These are phyloP conservation scores for Clausena lansium DNA, from an alignment of 345 rosid species.

Conservation along the genomic window DNA sequence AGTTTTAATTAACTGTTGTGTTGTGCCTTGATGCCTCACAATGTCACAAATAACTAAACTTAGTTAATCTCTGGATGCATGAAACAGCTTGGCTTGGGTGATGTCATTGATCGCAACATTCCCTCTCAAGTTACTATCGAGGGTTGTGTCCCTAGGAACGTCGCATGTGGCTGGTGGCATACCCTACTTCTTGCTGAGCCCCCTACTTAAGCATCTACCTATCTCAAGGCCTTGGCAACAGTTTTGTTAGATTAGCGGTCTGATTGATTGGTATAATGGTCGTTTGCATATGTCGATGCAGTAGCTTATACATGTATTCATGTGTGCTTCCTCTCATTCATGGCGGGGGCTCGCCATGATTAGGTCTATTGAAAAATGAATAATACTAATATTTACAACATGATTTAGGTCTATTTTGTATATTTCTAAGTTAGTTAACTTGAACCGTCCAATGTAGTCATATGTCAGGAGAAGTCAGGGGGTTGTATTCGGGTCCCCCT, in stretches of 20 bases:
- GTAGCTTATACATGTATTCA: slow-evolving; percentile 14
- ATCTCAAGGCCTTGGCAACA: slow-evolving; percentile 25
- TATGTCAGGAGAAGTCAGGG: slow-evolving; percentile 2
- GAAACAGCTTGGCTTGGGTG: slow-evolving; percentile 91
- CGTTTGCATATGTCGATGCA: slow-evolving; percentile 24
- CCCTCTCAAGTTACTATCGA: slow-evolving; percentile 68
- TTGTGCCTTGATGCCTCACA: neutral
- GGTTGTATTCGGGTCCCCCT: neutral
- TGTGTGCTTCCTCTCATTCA: slow-evolving; percentile 29
- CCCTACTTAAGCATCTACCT: slow-evolving; percentile 40
- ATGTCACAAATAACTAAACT: neutral
- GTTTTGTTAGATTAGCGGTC: slow-evolving; percentile 64
- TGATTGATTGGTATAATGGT: slow-evolving; percentile 11
- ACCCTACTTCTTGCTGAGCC: slow-evolving; percentile 76
- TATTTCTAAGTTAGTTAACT: slow-evolving; percentile 6
- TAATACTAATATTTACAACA: slow-evolving; percentile 15
- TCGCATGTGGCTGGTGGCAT: slow-evolving; percentile 99
- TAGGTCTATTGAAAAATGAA: neutral
- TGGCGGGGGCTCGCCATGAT: slow-evolving; percentile 13
- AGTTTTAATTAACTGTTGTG: neutral
- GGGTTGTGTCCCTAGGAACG: slow-evolving; percentile 55
- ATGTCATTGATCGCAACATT: slow-evolving; percentile 76
- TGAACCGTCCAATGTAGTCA: slow-evolving; percentile 13
- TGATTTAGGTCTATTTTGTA: slow-evolving; percentile 26
- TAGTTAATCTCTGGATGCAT: slow-evolving; percentile 7